Evolutionary conservation across 1,284 basidiomycete genomes (phyloP).

Genomic region (Ceratobasidium sp.): DNA sequence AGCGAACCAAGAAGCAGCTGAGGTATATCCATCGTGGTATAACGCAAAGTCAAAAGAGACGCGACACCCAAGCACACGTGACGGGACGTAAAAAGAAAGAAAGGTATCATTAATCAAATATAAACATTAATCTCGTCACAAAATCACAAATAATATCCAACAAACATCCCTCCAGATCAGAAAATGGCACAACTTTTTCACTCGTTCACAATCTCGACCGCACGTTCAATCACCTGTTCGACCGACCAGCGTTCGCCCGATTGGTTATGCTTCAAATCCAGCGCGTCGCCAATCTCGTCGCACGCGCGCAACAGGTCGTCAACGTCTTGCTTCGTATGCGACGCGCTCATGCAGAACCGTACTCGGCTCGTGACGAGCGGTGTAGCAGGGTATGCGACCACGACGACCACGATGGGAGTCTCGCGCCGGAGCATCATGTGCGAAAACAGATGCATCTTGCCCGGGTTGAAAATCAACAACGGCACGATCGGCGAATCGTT

Average conservation of each 20-base stretch:
- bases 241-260: constrained; percentile 82
- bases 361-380: constrained; percentile 91
- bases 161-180: neutral
- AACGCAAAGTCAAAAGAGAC: neutral
- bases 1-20: constrained; percentile 79
- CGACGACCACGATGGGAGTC: constrained; percentile 88
- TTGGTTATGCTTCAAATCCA: constrained; percentile 90
- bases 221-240: constrained; percentile 80
- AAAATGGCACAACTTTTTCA: neutral
- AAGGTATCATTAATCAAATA: constrained; percentile 37
- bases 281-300: constrained; percentile 90
- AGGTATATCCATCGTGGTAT: constrained; percentile 58
- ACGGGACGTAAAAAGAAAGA: neutral
- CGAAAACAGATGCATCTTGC: constrained; percentile 91
- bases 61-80: constrained; percentile 32
- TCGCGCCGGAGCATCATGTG: constrained; percentile 87
- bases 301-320: constrained; percentile 89
- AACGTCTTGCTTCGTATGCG: constrained; percentile 97
- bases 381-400: constrained; percentile 93
- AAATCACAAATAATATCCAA: constrained; percentile 19
- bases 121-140: constrained; percentile 23
- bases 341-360: constrained; percentile 93
- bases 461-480: constrained; percentile 92
- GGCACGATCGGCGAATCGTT: constrained; percentile 95
- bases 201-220: constrained; percentile 79